Percentiles rank a stretch among this genome's conserved stretches.
These are phyloP conservation scores for Ganoderma lingzhi DNA, from an alignment of 1,284 basidiomycete species.

Conservation along the genomic window DNA sequence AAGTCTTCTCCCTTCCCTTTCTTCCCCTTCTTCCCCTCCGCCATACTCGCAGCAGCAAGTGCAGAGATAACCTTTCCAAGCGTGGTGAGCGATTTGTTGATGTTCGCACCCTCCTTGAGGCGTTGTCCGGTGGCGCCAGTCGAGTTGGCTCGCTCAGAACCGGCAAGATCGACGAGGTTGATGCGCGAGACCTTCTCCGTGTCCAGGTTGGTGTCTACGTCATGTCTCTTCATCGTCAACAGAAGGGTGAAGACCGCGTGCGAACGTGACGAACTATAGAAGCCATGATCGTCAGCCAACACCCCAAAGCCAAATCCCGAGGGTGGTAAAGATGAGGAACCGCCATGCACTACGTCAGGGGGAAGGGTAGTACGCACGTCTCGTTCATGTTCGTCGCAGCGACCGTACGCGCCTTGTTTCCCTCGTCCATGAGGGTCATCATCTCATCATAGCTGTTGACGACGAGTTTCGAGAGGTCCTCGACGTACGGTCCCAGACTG, in stretches of 20 bases:
- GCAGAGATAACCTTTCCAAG: slow-evolving; percentile 97
- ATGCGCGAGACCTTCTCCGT: slow-evolving; percentile 98
- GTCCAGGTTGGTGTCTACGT: slow-evolving; percentile 83
- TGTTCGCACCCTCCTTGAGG: slow-evolving; percentile 96
- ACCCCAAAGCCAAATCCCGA: background rate
- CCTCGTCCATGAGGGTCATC: slow-evolving; percentile 99
- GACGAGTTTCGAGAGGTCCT: slow-evolving; percentile 93
- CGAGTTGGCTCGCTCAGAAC: slow-evolving; percentile 95
- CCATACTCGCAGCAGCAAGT: slow-evolving; percentile 81
- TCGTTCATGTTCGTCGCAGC: slow-evolving; percentile 99
- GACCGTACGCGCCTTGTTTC: slow-evolving; percentile 97
- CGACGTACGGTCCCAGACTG: slow-evolving; percentile 94
- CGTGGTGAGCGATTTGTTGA: slow-evolving; percentile 98
- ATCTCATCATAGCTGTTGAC: slow-evolving; percentile 94
- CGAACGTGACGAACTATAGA: slow-evolving; percentile 86
- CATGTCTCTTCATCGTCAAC: slow-evolving; percentile 90
- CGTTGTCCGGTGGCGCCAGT: slow-evolving; percentile 96
- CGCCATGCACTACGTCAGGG: background rate
- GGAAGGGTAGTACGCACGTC: slow-evolving; percentile 63
- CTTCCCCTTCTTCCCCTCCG: slow-evolving; percentile 77
- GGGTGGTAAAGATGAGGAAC: background rate
- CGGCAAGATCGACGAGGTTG: slow-evolving; percentile 95
- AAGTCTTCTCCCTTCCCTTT: slow-evolving; percentile 90
- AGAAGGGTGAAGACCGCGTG: slow-evolving; percentile 98
- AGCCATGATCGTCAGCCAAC: slow-evolving; percentile 10